Evolutionary conservation across 208 protist species (phyloP), one percentile per base, ranked within the genome.

Genomic region (Trypanosoma platydactyli): DNA sequence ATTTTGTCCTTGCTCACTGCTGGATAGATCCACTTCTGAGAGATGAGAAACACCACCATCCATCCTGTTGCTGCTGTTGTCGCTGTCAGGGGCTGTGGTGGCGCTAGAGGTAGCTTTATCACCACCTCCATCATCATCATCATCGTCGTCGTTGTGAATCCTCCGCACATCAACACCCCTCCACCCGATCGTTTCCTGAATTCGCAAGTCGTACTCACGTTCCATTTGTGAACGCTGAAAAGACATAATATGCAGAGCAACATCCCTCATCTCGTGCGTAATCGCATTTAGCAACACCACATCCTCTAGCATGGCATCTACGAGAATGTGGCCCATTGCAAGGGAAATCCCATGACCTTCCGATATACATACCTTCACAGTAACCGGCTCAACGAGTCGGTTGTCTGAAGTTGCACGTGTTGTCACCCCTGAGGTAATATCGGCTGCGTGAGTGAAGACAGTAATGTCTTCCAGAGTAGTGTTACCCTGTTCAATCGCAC

Each of bases 121-220:
- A 38, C 5, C 33, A 38, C 9, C 9, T 9, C 9, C 33, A 38
- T 38, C 33, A 38, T 9, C 33, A 9, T 38, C 33, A 38, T 3
- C 33, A 38, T 38, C 33, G 33, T 38, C 33, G 33, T 38, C 33
- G 33, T 9, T 38, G 3, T 55, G 25, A 29, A 35, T 40, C 16
- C 15, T 55, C 13, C 44, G 44, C 44, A 22, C 44, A 5, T 16
- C n/a, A 38, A 51, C 12, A 56, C 13, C 46, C 24, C 58, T 68
- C 62, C 62, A 68, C 24, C 51, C 49, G 5, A 68, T 16, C n/a
- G 40, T 56, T 9, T 48, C 35, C 40, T 68, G 49, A 59, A 68
- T 59, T 33, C 51, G 35, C 25, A 52, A 27, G 5, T 59, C 52
- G 44, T 58, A 68, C n/a, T 33, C 33, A 5, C 52, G 51, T n/a